Base-by-base conservation (phyloP, 2,329 filamentous ascomycete genomes). In the Alternaria sp. region DNA sequence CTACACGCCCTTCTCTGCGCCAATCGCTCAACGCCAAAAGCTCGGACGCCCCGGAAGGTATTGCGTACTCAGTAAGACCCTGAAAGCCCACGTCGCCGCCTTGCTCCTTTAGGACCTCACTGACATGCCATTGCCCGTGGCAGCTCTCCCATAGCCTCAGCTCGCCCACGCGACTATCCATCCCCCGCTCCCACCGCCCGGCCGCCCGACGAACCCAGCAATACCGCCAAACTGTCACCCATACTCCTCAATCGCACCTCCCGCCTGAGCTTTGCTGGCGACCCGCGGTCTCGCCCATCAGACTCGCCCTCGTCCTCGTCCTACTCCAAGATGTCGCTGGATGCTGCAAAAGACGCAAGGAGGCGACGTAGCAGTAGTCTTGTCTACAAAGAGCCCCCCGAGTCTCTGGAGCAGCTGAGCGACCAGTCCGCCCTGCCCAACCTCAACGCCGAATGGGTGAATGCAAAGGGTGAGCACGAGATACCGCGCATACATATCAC, bases 371-470 rank as follows among this genome's bases (percentile, higher is more conserved):
- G 96, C 82, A 97, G 95, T 85, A 98, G 95, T 84, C 90, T 99
- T 83, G 93, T 99, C 83, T 98, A 98, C 83, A 94, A 97, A 79
- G 96, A 99, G 82, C 96, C 96, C 59, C 90, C 91, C 65, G 96
- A 99, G 86, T 97, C 95, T 60, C 89, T 97, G 78, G 96, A 99
- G 85, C 96, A 97, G 83, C 93, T 97, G 82, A 97, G 92, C 79
- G 96, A 99, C 82, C 96, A 98, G 85, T 92, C 93, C 61, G 92
- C 93, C 40, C 86, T 97, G 73, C 96, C 96, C 56, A 99, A 99
- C 78, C 84, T 97, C 77, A 99, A 99, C 82, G 93, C 96, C 72
- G 93, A 97, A 83, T 99, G 96, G 96, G 96, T 97, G 71, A 98
- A 98, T 82, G 93, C 94, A 76, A 99, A 99, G 89, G 96, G 96